Evolutionary conservation across 129 eudicot species (phyloP), one percentile per base, ranked within the genome.

Genomic region (Heracleum sosnowskyi): DNA sequence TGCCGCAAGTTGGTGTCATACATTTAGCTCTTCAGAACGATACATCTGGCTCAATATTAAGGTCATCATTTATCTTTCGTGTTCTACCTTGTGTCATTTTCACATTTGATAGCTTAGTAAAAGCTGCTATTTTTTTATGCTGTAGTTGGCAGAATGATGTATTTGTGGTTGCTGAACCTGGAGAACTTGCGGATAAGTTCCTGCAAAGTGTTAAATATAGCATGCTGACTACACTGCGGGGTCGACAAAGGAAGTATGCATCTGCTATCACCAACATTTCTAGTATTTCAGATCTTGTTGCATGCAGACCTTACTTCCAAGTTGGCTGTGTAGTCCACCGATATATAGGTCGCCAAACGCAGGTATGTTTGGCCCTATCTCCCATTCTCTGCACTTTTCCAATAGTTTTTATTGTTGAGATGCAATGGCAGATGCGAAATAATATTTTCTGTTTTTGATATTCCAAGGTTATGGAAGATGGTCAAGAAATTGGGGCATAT

Each of bases 131-230:
- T 42, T 70, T 73, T 28, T 79, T 69, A 2, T 81, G 40, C 44
- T 85, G 49, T 78, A 95, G 99, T 80, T 96, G 97, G 99, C 97
- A 96, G 86, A 96, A 90, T 81, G 99, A 96, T 81, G 99, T 96
- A 47, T 96, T 90, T 86, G 99, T 96, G 86, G 99, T 96, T 60
- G 99, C 99, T 46, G 99, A 96, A 82, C 99, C 99, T 45, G 99
- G 99, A 77, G 99, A 96, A 78, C 90, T 90, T 62, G 97, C 99
- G 1, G 99, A 96, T 28, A 92, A 92, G 87, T 96, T 96, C 87
- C 81, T 96, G 74, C 97, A 90, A 85, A 89, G 88, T 80, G 97
- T 96, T 71, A 93, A 92, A 71, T 89, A 80, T 76, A 96, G 90
- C 88, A 80, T 96, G 83, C 73, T 90, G 77, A 84, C 97, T 45